Evolutionary conservation across 306 rosid genomes (phyloP).

Genomic region (Vigna hirtella): DNA sequence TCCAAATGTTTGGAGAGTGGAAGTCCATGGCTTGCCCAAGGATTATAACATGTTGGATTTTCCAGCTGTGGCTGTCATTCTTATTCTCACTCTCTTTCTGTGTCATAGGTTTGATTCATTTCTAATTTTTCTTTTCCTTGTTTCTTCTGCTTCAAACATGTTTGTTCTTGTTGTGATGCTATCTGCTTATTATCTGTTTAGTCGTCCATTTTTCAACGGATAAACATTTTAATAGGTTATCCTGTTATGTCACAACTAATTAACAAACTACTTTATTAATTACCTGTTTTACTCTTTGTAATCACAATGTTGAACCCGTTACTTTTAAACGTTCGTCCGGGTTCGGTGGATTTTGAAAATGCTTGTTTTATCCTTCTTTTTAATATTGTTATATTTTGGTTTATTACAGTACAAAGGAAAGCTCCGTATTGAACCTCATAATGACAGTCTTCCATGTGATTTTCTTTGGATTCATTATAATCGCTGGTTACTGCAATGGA

Average conservation of each 20-base stretch:
- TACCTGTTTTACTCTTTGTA: conserved; percentile 16
- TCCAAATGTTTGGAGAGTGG: conserved; percentile 77
- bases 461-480: conserved; percentile 87
- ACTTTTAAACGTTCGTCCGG: not conserved
- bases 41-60: conserved; percentile 83
- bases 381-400: not conserved
- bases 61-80: conserved; percentile 87
- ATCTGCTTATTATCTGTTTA: not conserved
- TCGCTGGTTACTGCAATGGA: conserved; percentile 77
- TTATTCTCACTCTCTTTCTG: conserved; percentile 85
- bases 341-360: conserved; percentile 55
- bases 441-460: conserved; percentile 90
- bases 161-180: conserved; percentile 7
- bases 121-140: not conserved
- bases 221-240: conserved; percentile 41
- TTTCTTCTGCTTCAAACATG: not conserved
- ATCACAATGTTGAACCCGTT: conserved; percentile 35
- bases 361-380: conserved; percentile 30
- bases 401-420: conserved; percentile 87
- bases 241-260: conserved; percentile 12
- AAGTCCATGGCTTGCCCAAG: conserved; percentile 70
- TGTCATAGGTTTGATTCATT: conserved; percentile 74
- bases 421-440: conserved; percentile 79
- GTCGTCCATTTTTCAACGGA: conserved; percentile 29
- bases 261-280: conserved; percentile 31